Percentiles rank a stretch among this genome's conserved stretches.
Conservation (phyloP, 768 basidiomycete species). For the Lentinula guzmanii region DNA sequence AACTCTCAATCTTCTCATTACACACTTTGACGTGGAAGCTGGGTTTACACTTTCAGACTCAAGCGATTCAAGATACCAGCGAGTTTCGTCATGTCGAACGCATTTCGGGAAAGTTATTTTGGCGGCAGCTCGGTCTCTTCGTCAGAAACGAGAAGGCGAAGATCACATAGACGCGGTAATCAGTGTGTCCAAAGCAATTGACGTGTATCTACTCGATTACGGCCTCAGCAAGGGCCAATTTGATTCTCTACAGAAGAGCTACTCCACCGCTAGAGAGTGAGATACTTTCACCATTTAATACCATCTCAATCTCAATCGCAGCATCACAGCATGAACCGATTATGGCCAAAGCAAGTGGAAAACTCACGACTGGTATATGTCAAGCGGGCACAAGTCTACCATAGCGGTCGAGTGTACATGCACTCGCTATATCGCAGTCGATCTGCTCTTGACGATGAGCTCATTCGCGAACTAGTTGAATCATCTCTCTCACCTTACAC, state of each 20-base stretch:
- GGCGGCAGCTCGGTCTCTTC: conserved; percentile 58
- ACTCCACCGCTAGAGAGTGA: conserved; percentile 55
- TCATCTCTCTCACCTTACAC: conserved; percentile 78
- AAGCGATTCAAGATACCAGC: conserved; percentile 68
- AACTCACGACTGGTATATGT: conserved; percentile 71
- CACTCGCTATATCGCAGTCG: conserved; percentile 71
- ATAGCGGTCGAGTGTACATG: conserved; percentile 71
- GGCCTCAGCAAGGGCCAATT: conserved; percentile 55
- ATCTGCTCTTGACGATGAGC: conserved; percentile 64
- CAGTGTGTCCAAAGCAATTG: conserved; percentile 64
- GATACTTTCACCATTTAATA: neutral
- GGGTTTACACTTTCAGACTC: conserved; percentile 73
- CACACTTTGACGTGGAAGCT: conserved; percentile 60
- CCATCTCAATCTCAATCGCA: neutral
- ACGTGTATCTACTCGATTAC: conserved; percentile 70
- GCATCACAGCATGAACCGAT: conserved; percentile 48
- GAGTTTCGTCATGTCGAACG: conserved; percentile 46
- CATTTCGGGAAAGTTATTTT: conserved; percentile 68
- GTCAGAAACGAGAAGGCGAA: conserved; percentile 58
- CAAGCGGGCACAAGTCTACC: conserved; percentile 76
- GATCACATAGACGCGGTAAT: conserved; percentile 87
- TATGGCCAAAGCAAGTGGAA: conserved; percentile 66
- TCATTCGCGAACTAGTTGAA: conserved; percentile 64
- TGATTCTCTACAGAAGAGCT: conserved; percentile 61
- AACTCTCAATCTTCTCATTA: conserved; percentile 62